Percentiles rank a stretch among this genome's conserved stretches.
Conservation (phyloP, 202 grass and related monocot species). For the Setaria viridis region DNA sequence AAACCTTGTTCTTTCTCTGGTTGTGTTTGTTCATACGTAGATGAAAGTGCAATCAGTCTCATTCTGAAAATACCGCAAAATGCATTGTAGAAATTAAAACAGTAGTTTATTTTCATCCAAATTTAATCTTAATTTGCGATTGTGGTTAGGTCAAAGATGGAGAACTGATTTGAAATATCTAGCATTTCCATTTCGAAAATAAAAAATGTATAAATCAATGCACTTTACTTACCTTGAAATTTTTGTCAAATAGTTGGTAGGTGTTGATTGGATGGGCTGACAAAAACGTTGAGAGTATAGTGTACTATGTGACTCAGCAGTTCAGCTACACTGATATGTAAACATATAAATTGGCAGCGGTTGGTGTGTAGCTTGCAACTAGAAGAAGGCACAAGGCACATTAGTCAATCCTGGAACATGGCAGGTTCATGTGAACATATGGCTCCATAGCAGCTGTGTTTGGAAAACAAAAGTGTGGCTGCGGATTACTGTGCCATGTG, state of each 20-base stretch:
- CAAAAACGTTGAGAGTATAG: background rate
- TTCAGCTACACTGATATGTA: background rate
- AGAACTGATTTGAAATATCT: background rate
- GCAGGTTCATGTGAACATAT: background rate
- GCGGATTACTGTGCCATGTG: background rate
- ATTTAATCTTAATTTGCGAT: background rate
- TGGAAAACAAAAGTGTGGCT: background rate
- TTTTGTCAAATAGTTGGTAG: background rate
- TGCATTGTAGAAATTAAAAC: background rate
- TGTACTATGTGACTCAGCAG: background rate
- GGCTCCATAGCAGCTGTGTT: conserved; percentile 5
- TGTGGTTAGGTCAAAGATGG: background rate
- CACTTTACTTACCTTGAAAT: background rate
- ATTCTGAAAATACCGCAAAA: background rate
- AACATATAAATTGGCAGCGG: background rate
- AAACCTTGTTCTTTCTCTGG: background rate
- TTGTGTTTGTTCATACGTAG: background rate
- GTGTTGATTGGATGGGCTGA: background rate
- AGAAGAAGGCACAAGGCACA: background rate
- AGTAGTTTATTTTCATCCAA: background rate
- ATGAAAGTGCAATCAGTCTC: background rate
- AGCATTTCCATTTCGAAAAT: background rate
- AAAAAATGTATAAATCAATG: background rate
- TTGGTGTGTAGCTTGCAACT: background rate
- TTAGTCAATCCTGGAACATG: background rate